Conservation (phyloP, 192 early-diverging fungal genomes). For the Coemansia asiatica region DNA sequence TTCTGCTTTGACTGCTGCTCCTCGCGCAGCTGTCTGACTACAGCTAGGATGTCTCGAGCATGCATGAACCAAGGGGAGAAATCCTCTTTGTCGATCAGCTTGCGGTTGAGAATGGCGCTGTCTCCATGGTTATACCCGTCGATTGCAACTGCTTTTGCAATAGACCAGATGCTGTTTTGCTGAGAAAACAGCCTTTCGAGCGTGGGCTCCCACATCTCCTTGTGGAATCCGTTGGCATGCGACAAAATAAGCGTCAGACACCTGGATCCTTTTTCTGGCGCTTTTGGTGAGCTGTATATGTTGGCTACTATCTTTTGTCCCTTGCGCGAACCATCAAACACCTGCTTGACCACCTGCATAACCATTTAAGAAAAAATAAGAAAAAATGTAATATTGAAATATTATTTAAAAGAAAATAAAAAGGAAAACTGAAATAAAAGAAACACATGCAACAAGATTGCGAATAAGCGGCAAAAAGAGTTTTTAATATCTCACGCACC, state of each 20-base stretch:
- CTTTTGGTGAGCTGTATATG: constrained; percentile 22
- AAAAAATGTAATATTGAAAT: neutral
- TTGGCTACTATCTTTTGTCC: constrained; percentile 43
- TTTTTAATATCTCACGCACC: no score
- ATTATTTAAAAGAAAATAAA: no score
- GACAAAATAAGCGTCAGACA: constrained; percentile 36
- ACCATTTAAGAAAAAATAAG: neutral
- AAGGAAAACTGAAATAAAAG: no score
- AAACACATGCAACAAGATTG: no score
- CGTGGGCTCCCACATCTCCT: constrained; percentile 54
- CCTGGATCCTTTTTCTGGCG: neutral
- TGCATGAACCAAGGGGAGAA: constrained; percentile 34
- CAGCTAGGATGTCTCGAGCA: constrained; percentile 37
- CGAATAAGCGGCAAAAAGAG: no score
- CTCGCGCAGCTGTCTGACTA: constrained; percentile 27
- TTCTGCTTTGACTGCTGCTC: neutral
- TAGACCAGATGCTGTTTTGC: constrained; percentile 15
- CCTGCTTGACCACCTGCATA: constrained; percentile 27
- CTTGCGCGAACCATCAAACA: constrained; percentile 29
- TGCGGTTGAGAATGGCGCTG: constrained; percentile 43
- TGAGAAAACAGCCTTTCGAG: constrained; percentile 27
- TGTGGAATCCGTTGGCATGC: constrained; percentile 57
- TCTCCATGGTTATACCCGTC: constrained; percentile 56
- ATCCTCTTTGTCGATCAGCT: constrained; percentile 10
- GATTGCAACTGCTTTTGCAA: constrained; percentile 36